Percentiles rank a stretch among this genome's conserved stretches.
These are phyloP conservation scores for Boletales sp. DNA, from an alignment of 768 basidiomycete species.

Conservation along the genomic window DNA sequence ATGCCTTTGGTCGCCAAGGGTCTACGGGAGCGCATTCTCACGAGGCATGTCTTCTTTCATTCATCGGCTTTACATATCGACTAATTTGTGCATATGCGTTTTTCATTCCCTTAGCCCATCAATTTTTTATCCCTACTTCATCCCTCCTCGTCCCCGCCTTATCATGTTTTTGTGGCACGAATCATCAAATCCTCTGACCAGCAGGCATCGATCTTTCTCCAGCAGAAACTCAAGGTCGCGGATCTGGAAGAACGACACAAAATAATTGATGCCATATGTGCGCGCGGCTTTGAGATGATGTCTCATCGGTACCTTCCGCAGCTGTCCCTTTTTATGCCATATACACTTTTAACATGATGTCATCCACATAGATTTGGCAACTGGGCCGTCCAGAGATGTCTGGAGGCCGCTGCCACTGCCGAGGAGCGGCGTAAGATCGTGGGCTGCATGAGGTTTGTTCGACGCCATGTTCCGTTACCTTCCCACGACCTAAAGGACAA, in stretches of 20 bases:
- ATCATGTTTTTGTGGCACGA: constrained; percentile 74
- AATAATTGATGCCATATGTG: constrained; percentile 84
- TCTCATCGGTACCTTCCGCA: constrained; percentile 58
- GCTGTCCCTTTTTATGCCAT: neutral
- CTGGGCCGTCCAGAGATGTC: constrained; percentile 86
- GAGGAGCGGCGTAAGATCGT: constrained; percentile 82
- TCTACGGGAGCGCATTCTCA: constrained; percentile 32
- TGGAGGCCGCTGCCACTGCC: constrained; percentile 71
- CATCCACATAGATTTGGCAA: constrained; percentile 69
- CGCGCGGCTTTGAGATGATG: constrained; percentile 89
- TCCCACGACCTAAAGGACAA: constrained; percentile 7
- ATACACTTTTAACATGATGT: constrained; percentile 3
- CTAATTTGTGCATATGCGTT: constrained; percentile 15
- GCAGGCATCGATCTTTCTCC: constrained; percentile 86
- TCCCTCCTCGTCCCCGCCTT: constrained; percentile 82
- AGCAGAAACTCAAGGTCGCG: constrained; percentile 88
- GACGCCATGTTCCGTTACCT: neutral
- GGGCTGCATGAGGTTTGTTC: constrained; percentile 72
- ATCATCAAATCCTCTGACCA: constrained; percentile 90
- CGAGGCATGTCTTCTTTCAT: constrained; percentile 45
- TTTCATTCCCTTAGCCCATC: constrained; percentile 56
- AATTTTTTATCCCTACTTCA: constrained; percentile 85
- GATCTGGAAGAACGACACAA: constrained; percentile 72
- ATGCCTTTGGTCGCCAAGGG: constrained; percentile 24
- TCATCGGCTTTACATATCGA: constrained; percentile 6